Percentiles rank a stretch among this genome's conserved stretches.
phyloP scores from a whole-genome alignment of 306 rosid species.

The Sicyos baderoa region DNA sequence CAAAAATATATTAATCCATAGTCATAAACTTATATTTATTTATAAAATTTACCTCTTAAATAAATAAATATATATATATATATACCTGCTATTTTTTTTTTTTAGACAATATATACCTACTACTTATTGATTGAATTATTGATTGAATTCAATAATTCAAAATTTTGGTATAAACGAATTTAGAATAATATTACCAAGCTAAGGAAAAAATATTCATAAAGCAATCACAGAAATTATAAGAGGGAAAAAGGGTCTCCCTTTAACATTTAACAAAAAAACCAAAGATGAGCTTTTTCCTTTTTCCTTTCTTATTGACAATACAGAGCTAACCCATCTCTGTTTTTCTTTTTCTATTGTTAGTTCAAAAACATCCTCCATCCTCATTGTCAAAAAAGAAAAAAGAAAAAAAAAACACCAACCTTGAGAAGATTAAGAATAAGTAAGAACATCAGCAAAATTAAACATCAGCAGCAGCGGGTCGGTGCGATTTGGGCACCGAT shows the following conservation, averaged over 20 bases:
- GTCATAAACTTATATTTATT: no score
- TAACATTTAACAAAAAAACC: neutral
- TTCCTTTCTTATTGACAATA: conserved; percentile 2
- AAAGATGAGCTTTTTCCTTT: conserved; percentile 8
- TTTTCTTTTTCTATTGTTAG: conserved; percentile 20
- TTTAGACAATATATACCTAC: no score
- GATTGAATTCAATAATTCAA: no score
- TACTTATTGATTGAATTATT: no score
- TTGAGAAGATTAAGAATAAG: neutral
- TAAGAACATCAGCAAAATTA: conserved; percentile 8
- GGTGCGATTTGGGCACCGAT: neutral
- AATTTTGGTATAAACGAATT: no score
- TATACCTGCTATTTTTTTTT: no score
- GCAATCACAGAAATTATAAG: neutral
- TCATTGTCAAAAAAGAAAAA: neutral
- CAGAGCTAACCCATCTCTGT: conserved; percentile 7
- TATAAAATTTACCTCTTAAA: no score
- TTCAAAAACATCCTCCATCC: conserved; percentile 14
- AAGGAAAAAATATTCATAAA: no score
- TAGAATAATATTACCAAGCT: no score
- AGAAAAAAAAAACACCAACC: no score
- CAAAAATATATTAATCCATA: no score
- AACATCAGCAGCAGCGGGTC: neutral
- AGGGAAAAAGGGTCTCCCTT: neutral
- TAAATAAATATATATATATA: no score